Conservation (phyloP, 1,139 yeast species). For the Yamadazyma triangularis region DNA sequence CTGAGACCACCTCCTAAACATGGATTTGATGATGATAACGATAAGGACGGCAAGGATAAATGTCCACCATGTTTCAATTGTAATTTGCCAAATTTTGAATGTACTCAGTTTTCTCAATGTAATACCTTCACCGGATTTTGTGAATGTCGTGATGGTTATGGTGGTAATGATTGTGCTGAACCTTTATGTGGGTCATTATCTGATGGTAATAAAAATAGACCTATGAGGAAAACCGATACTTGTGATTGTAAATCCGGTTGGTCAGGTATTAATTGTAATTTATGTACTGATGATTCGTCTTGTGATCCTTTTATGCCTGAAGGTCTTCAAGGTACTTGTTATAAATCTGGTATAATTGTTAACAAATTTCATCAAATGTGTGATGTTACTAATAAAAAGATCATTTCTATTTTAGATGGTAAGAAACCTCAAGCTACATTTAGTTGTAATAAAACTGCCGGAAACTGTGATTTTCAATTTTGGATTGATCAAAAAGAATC, state of each 20-base stretch:
- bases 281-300: conserved; percentile 65
- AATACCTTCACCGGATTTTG: conserved; percentile 86
- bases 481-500: conserved; percentile 92
- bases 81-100: conserved; percentile 83
- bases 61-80: conserved; percentile 94
- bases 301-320: conserved; percentile 90
- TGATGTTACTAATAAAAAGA: conserved; percentile 87
- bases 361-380: conserved; percentile 86
- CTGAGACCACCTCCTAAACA: conserved; percentile 9
- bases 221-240: conserved; percentile 42
- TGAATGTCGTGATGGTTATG: conserved; percentile 89
- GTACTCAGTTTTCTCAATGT: conserved; percentile 85
- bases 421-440: conserved; percentile 89
- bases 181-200: conserved; percentile 85
- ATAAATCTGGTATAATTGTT: conserved; percentile 80
- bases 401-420: conserved; percentile 73
- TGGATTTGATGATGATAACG: conserved; percentile 14
- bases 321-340: conserved; percentile 83
- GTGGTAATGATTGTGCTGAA: conserved; percentile 85
- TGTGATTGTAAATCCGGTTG: conserved; percentile 85
- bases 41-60: too few relatives aligned
- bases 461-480: conserved; percentile 81
- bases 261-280: conserved; percentile 90
- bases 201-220: conserved; percentile 60
- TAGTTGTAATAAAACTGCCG: conserved; percentile 69